Percentiles rank a stretch among this genome's conserved stretches.
Conservation (phyloP, 148 eudicot species). For the Vaccinium corymbosum region DNA sequence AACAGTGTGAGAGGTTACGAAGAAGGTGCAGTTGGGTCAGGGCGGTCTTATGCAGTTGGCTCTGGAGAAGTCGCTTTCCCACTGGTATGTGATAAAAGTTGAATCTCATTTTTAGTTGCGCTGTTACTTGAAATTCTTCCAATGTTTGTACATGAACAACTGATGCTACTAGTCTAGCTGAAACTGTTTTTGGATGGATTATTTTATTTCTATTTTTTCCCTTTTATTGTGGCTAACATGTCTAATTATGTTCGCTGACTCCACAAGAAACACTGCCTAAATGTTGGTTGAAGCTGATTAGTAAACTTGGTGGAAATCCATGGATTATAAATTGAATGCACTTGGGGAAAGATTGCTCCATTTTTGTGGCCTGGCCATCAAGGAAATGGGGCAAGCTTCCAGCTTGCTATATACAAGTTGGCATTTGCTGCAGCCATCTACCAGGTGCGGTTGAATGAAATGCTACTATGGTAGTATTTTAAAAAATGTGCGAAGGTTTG, state of each 20-base stretch:
- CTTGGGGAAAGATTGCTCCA: neutral
- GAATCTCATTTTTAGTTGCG: neutral
- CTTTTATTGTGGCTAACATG: neutral
- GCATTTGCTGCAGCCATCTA: too few relatives aligned
- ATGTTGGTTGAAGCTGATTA: neutral
- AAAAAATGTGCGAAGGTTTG: too few relatives aligned
- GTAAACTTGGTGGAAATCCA: neutral
- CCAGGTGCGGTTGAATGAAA: too few relatives aligned
- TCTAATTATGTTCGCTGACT: neutral
- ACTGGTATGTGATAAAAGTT: slow-evolving; percentile 47
- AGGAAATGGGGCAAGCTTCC: too few relatives aligned
- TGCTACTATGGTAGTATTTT: too few relatives aligned
- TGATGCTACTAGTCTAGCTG: neutral
- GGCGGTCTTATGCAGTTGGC: slow-evolving; percentile 83
- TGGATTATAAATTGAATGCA: neutral
- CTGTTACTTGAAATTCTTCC: neutral
- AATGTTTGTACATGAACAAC: neutral
- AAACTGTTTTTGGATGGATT: neutral
- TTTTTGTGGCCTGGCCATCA: too few relatives aligned
- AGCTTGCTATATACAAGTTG: too few relatives aligned
- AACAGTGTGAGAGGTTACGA: slow-evolving; percentile 98
- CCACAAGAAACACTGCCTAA: neutral
- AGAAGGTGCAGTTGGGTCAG: slow-evolving; percentile 97
- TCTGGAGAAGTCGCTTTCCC: slow-evolving; percentile 96
- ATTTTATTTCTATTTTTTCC: neutral